Percentiles rank a stretch among this genome's conserved stretches.
These are phyloP conservation scores for Casaregolazyma suthepensis DNA, from an alignment of 1,139 yeast species.

Conservation along the genomic window DNA sequence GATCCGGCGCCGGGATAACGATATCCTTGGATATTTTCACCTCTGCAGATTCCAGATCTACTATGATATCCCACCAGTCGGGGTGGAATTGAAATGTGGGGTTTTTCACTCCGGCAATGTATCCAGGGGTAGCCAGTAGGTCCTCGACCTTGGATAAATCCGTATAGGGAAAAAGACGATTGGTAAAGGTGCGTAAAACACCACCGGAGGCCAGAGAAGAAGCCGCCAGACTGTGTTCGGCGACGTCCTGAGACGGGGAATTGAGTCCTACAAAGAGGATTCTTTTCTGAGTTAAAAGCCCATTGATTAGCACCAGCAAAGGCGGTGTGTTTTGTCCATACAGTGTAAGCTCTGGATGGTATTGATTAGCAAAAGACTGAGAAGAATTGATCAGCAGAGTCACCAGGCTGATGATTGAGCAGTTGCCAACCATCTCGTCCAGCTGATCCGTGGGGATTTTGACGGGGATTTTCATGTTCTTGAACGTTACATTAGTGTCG, in stretches of 20 bases:
- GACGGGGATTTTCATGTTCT: conserved; percentile 32
- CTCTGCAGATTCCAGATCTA: conserved; percentile 47
- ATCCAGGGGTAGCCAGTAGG: conserved; percentile 47
- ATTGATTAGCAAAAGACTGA: conserved; percentile 10
- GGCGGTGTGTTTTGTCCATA: conserved; percentile 59
- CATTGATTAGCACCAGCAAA: conserved; percentile 49
- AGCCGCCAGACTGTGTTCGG: conserved; percentile 49
- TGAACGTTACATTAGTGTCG: conserved; percentile 29
- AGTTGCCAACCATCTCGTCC: conserved; percentile 33
- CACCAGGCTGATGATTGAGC: conserved; percentile 24
- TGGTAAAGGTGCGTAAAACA: conserved; percentile 45
- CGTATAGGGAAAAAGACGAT: conserved; percentile 51
- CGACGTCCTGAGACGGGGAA: conserved; percentile 49
- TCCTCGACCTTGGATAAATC: conserved; percentile 58
- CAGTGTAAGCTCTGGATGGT: conserved; percentile 37
- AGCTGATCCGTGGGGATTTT: conserved; percentile 31
- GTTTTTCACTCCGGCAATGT: conserved; percentile 61
- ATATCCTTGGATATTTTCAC: conserved; percentile 36
- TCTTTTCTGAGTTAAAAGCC: conserved; percentile 52
- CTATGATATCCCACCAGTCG: conserved; percentile 53
- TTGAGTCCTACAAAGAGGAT: conserved; percentile 51
- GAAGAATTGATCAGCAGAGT: conserved; percentile 20
- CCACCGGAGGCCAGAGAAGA: conserved; percentile 54
- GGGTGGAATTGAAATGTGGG: conserved; percentile 58
- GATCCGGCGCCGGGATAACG: conserved; percentile 10